phyloP scores from a whole-genome alignment of 129 eudicot genomes.

The Mikania micrantha region DNA sequence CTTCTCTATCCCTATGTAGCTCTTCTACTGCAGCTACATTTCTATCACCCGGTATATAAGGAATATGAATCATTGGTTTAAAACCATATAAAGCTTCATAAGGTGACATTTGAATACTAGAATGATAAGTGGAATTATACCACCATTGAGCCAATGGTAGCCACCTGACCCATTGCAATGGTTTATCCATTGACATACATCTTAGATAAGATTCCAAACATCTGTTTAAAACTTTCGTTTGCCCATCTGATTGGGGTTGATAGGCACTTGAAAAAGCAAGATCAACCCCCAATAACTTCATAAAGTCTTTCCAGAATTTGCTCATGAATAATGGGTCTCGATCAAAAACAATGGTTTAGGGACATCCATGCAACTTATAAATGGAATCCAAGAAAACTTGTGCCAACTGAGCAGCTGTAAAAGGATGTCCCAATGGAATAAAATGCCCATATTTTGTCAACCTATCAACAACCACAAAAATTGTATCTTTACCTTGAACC shows the following conservation, averaged over 20 bases:
- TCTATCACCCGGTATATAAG: neutral
- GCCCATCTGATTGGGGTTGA: neutral
- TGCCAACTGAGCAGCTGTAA: neutral
- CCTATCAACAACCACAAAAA: too few species aligned
- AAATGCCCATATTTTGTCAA: neutral
- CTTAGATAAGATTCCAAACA: too few species aligned
- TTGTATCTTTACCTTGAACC: too few species aligned
- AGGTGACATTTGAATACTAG: neutral
- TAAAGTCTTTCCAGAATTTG: neutral
- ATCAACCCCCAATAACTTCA: neutral
- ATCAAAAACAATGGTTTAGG: neutral
- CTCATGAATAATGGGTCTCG: neutral
- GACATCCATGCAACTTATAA: neutral
- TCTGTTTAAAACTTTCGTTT: too few species aligned
- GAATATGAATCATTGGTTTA: neutral
- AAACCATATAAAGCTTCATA: neutral
- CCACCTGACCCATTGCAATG: too few species aligned
- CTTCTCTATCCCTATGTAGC: neutral
- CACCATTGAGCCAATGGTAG: neutral
- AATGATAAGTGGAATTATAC: neutral
- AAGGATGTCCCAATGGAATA: neutral
- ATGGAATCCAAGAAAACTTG: neutral
- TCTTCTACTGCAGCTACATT: neutral
- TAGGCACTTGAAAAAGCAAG: neutral
- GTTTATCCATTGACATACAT: too few species aligned